phyloP scores from a whole-genome alignment of 2,329 filamentous ascomycete species.

The Dactylonectria macrodidyma region DNA sequence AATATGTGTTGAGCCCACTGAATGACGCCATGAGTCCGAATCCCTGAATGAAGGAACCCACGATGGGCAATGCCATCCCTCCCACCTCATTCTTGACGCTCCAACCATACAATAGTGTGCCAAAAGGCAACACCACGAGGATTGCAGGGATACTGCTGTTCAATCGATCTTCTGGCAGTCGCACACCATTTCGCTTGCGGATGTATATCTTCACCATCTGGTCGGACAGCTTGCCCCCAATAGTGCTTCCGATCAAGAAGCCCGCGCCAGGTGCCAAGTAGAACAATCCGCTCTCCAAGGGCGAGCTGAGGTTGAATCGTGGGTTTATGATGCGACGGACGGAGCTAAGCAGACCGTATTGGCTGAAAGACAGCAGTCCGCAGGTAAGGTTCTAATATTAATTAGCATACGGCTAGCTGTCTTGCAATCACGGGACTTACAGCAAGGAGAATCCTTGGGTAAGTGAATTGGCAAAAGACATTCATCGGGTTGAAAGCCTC shows the following conservation, averaged over 20 bases:
- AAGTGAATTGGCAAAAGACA: constrained; percentile 45
- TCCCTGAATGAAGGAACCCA: constrained; percentile 52
- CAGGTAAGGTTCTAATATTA: constrained; percentile 42
- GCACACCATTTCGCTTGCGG: constrained; percentile 51
- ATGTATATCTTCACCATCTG: constrained; percentile 57
- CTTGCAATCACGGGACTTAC: constrained; percentile 22
- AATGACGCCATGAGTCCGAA: constrained; percentile 56
- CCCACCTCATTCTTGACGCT: constrained; percentile 51
- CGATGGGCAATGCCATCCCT: constrained; percentile 53
- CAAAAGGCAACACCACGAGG: constrained; percentile 51
- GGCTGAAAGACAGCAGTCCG: constrained; percentile 45
- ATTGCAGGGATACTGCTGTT: constrained; percentile 50
- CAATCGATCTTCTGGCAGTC: constrained; percentile 51
- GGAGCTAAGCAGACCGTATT: constrained; percentile 71
- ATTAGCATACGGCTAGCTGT: constrained; percentile 4
- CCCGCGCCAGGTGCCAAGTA: constrained; percentile 79
- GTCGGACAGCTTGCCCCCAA: constrained; percentile 69
- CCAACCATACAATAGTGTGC: constrained; percentile 55
- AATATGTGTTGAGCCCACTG: constrained; percentile 57
- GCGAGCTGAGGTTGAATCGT: constrained; percentile 75
- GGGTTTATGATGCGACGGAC: constrained; percentile 79
- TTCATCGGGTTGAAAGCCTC: constrained; percentile 45
- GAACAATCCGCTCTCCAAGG: constrained; percentile 76
- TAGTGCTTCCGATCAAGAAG: constrained; percentile 75
- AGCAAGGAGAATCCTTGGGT: constrained; percentile 42